A percentile compares a stretch with the other conserved stretches of the same genome.
phyloP scores from a whole-genome alignment of 768 basidiomycete species.

The Tylopilus felleus region DNA sequence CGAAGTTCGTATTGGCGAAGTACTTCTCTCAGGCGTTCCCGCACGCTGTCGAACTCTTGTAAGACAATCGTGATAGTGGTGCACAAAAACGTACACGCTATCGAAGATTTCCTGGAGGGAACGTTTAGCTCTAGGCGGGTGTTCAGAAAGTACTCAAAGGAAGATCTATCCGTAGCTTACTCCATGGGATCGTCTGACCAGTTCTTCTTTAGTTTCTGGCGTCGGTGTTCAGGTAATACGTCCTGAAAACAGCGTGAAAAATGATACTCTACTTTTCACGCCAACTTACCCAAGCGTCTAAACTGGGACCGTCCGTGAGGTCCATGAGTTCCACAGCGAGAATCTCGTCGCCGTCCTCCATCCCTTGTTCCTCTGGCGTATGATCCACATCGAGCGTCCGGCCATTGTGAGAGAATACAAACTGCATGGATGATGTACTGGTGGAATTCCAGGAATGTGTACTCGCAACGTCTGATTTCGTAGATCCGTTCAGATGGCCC shows the following conservation, averaged over 20 bases:
- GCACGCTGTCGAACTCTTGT: slow-evolving; percentile 48
- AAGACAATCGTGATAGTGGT: background rate
- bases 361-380: slow-evolving; percentile 81
- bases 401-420: slow-evolving; percentile 83
- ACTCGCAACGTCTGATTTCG: slow-evolving; percentile 49
- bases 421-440: slow-evolving; percentile 56
- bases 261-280: background rate
- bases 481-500: slow-evolving; percentile 45
- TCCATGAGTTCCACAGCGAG: slow-evolving; percentile 90
- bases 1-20: slow-evolving; percentile 86
- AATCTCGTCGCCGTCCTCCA: slow-evolving; percentile 88
- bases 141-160: slow-evolving; percentile 1
- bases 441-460: slow-evolving; percentile 40
- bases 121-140: slow-evolving; percentile 54
- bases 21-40: slow-evolving; percentile 83
- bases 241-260: slow-evolving; percentile 42
- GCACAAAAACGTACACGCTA: slow-evolving; percentile 57
- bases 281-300: slow-evolving; percentile 59
- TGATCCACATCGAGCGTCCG: slow-evolving; percentile 75
- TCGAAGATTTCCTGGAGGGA: slow-evolving; percentile 84
- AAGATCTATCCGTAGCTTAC: slow-evolving; percentile 41
- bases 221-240: slow-evolving; percentile 58
- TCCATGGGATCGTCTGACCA: slow-evolving; percentile 76
- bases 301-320: slow-evolving; percentile 64
- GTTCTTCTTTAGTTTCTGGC: slow-evolving; percentile 73